phyloP scores from a whole-genome alignment of 257 asterid species.

The Salvia hispanica region DNA sequence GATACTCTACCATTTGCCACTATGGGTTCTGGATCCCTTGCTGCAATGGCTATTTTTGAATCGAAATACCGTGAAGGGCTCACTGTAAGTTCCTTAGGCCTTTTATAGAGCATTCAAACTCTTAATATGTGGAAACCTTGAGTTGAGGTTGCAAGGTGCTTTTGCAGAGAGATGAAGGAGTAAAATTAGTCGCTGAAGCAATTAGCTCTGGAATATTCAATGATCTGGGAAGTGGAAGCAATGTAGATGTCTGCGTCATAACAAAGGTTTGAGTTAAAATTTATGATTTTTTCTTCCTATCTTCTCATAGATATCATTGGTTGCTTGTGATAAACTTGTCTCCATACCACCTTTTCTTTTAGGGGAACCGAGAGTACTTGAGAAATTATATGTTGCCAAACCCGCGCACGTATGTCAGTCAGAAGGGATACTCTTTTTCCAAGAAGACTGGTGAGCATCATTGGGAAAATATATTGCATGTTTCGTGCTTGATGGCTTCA shows the following conservation, averaged over 20 bases:
- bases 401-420: constrained; percentile 81
- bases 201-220: constrained; percentile 90
- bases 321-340: not conserved
- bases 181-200: constrained; percentile 82
- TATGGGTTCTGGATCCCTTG: constrained; percentile 99
- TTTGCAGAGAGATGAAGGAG: constrained; percentile 83
- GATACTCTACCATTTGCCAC: constrained; percentile 96
- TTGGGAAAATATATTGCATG: constrained; percentile 1
- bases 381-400: constrained; percentile 74
- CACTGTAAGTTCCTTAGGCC: constrained; percentile 55
- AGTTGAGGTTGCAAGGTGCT: constrained; percentile 29
- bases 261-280: constrained; percentile 60
- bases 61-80: constrained; percentile 83
- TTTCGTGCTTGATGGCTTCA: not conserved
- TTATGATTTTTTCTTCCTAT: constrained; percentile 5
- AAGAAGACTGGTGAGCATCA: constrained; percentile 80
- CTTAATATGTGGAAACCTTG: constrained; percentile 14
- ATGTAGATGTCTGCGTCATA: constrained; percentile 83
- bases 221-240: constrained; percentile 98
- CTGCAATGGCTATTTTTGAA: constrained; percentile 95
- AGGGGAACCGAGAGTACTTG: constrained; percentile 80
- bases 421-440: constrained; percentile 70
- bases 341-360: constrained; percentile 27
- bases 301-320: not conserved
- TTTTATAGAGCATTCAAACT: constrained; percentile 20